Percentiles rank a stretch among this genome's conserved stretches.
Conservation (phyloP, 306 rosid genomes). For the Astragalus membranaceus region DNA sequence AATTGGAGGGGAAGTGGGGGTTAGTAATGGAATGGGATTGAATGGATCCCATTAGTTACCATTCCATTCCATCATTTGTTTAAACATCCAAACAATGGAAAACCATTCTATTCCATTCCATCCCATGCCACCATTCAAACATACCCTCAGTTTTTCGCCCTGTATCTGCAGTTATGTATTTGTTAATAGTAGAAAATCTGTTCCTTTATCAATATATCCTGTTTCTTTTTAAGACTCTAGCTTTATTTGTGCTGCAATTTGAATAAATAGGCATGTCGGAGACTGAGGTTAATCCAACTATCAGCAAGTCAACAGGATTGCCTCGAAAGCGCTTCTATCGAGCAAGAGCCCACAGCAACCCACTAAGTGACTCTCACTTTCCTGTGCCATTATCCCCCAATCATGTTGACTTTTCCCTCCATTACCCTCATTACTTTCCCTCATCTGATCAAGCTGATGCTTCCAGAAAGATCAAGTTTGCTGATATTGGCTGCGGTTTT, state of each 20-base stretch:
- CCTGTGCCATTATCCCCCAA: constrained; percentile 72
- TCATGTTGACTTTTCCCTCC: constrained; percentile 71
- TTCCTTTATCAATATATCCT: neutral
- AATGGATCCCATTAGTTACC: too few species aligned
- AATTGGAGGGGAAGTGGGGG: too few species aligned
- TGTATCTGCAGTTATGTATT: neutral
- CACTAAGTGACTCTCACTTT: constrained; percentile 92
- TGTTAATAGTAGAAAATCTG: neutral
- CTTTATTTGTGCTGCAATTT: constrained; percentile 29
- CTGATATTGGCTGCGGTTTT: constrained; percentile 95
- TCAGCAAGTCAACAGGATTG: constrained; percentile 81
- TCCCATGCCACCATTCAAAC: too few species aligned
- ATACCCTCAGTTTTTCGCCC: neutral
- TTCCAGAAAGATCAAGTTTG: constrained; percentile 65
- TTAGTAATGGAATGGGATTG: too few species aligned
- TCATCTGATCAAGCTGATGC: constrained; percentile 35
- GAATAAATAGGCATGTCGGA: constrained; percentile 47
- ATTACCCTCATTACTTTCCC: constrained; percentile 59
- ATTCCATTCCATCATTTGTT: too few species aligned
- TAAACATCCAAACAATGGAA: too few species aligned
- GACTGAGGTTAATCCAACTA: constrained; percentile 43
- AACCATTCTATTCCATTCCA: too few species aligned
- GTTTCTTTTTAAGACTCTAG: constrained; percentile 18
- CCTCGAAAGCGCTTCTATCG: constrained; percentile 97
- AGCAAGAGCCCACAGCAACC: constrained; percentile 97